phyloP scores from a whole-genome alignment of 345 rosid species.

The Citrus inodora region DNA sequence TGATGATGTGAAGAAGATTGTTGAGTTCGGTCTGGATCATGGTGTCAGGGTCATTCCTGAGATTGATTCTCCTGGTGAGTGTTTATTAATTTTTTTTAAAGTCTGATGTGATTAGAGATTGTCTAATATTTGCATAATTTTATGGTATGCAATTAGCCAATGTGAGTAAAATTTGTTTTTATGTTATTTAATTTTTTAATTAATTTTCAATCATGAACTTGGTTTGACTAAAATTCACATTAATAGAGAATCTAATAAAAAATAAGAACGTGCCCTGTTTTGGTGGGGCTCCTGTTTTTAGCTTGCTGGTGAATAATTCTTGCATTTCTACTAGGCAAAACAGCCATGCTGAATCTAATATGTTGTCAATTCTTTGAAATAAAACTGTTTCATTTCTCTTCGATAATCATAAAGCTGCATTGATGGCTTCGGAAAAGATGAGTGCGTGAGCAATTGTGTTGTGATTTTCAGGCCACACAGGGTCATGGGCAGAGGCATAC shows the following conservation, averaged over 20 bases:
- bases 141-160: not conserved
- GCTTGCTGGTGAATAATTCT: too few species aligned
- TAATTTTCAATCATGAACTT: too few species aligned
- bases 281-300: too few species aligned
- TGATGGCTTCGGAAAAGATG: not conserved
- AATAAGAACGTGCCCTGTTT: too few species aligned
- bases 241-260: too few species aligned
- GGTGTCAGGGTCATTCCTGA: conserved; percentile 86
- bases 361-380: too few species aligned
- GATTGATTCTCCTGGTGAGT: conserved; percentile 82
- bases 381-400: not conserved
- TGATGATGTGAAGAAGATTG: conserved; percentile 48
- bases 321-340: too few species aligned
- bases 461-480: not conserved
- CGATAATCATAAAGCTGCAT: not conserved
- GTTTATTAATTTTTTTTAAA: too few species aligned
- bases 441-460: not conserved
- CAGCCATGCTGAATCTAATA: too few species aligned
- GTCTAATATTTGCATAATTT: not conserved
- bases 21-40: conserved; percentile 66
- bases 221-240: too few species aligned
- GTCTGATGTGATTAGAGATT: too few species aligned
- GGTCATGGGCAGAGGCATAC: conserved; percentile 68
- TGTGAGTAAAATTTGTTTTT: not conserved
- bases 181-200: too few species aligned